Evolutionary conservation across 768 basidiomycete species (phyloP).

Genomic region (Lactarius hengduanensis): DNA sequence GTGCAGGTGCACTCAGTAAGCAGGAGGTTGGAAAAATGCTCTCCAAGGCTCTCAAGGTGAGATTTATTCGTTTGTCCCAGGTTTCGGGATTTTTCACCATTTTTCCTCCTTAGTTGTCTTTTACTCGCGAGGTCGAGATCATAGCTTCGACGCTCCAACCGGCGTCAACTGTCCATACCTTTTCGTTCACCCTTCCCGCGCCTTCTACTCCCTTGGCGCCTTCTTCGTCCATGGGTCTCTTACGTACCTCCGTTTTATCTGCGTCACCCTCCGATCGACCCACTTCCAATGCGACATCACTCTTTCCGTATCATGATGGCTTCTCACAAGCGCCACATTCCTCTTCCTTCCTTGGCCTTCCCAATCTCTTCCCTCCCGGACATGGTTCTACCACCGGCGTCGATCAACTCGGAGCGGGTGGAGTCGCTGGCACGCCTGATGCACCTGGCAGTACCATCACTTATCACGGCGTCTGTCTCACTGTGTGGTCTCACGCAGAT

Average conservation of each 20-base stretch:
- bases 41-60: constrained; percentile 85
- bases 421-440: constrained; percentile 4
- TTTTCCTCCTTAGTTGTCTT: constrained; percentile 61
- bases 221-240: constrained; percentile 64
- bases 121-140: constrained; percentile 89
- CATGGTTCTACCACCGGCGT: constrained; percentile 26
- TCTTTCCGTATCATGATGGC: constrained; percentile 78
- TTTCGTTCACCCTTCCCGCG: constrained; percentile 83
- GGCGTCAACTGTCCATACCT: constrained; percentile 87
- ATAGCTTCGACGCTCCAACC: constrained; percentile 95
- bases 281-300: constrained; percentile 67
- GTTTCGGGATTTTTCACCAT: not conserved
- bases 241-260: constrained; percentile 74
- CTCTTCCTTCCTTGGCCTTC: constrained; percentile 76
- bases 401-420: constrained; percentile 23
- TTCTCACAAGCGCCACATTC: constrained; percentile 68
- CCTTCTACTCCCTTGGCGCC: constrained; percentile 75
- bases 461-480: constrained; percentile 90
- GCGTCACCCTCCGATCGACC: constrained; percentile 40
- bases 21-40: constrained; percentile 89
- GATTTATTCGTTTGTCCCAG: constrained; percentile 19
- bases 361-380: constrained; percentile 53
- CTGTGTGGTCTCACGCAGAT: constrained; percentile 96
- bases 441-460: constrained; percentile 51
- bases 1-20: constrained; percentile 77